phyloP scores from a whole-genome alignment of 208 protist species.

The Crithidia expoeki region DNA sequence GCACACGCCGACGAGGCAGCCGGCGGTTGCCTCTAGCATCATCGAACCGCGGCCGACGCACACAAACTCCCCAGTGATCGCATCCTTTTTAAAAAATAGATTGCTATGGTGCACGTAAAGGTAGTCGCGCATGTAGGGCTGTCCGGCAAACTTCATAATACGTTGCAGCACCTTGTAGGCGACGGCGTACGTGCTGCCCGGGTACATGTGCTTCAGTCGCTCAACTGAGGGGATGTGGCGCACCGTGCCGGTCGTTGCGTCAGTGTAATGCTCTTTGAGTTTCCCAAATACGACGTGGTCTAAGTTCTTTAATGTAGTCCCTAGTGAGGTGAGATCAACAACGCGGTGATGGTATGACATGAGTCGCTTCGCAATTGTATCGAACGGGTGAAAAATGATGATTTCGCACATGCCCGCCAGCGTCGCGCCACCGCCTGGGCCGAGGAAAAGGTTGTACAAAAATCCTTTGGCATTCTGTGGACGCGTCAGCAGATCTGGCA shows the following conservation, averaged over 20 bases:
- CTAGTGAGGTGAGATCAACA: slow-evolving; percentile 40
- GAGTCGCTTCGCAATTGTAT: slow-evolving; percentile 86
- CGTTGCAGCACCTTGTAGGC: slow-evolving; percentile 84
- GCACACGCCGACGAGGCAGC: slow-evolving; percentile 54
- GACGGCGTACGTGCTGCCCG: slow-evolving; percentile 69
- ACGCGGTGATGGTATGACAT: slow-evolving; percentile 70
- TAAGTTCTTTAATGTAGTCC: slow-evolving; percentile 34
- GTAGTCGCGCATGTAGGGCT: slow-evolving; percentile 77
- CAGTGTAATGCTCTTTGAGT: slow-evolving; percentile 37
- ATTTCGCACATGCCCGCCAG: slow-evolving; percentile 76
- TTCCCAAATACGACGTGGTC: slow-evolving; percentile 52
- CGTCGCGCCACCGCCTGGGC: slow-evolving; percentile 63
- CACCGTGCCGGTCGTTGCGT: slow-evolving; percentile 7
- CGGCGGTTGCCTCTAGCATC: slow-evolving; percentile 62
- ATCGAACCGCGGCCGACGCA: slow-evolving; percentile 39
- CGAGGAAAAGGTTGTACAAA: slow-evolving; percentile 41
- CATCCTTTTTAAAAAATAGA: slow-evolving; percentile 38
- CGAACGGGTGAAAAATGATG: slow-evolving; percentile 86
- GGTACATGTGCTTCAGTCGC: slow-evolving; percentile 70
- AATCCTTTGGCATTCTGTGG: slow-evolving; percentile 31
- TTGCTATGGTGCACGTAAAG: slow-evolving; percentile 44
- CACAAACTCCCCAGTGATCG: slow-evolving; percentile 18
- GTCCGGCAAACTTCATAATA: slow-evolving; percentile 78
- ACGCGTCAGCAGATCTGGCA: slow-evolving; percentile 2
- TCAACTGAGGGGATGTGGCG: slow-evolving; percentile 37